Conservation (phyloP, 257 asterid species). For the Oldenlandia corymbosa region DNA sequence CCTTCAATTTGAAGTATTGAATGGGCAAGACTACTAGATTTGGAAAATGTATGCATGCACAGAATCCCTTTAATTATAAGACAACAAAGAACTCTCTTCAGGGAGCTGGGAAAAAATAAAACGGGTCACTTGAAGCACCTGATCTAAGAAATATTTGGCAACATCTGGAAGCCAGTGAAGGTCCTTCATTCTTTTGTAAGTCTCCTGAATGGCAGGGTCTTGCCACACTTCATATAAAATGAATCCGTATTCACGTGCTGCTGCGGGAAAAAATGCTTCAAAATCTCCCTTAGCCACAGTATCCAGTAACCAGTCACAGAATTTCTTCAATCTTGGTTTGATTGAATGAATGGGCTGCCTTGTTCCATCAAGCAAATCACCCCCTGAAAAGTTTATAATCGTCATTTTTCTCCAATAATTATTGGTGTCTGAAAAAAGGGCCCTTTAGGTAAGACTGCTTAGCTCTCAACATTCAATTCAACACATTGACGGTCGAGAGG, state of each 20-base stretch:
- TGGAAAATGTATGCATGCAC: neutral
- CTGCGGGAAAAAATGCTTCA: slow-evolving; percentile 41
- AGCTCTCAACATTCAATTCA: neutral
- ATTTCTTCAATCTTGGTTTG: slow-evolving; percentile 35
- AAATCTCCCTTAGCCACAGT: slow-evolving; percentile 45
- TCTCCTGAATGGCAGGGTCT: slow-evolving; percentile 69
- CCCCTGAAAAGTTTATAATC: slow-evolving; percentile 21
- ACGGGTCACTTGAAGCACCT: slow-evolving; percentile 30
- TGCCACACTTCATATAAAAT: slow-evolving; percentile 56
- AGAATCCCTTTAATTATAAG: neutral
- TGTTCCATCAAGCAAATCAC: slow-evolving; percentile 24
- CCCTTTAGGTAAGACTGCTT: neutral
- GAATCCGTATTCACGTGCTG: slow-evolving; percentile 54
- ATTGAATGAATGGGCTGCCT: slow-evolving; percentile 41
- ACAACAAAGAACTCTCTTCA: no score
- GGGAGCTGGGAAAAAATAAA: no score
- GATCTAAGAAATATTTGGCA: slow-evolving; percentile 59
- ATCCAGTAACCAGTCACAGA: slow-evolving; percentile 54
- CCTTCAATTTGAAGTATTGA: neutral
- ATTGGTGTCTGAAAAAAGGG: neutral
- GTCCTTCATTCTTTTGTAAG: slow-evolving; percentile 57
- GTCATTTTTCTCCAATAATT: neutral
- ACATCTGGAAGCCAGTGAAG: slow-evolving; percentile 45
- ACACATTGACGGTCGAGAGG: neutral
- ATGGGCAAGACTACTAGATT: neutral